Conservation (phyloP, 2,329 filamentous ascomycete genomes). For the Aspergillus eucalypticola region DNA sequence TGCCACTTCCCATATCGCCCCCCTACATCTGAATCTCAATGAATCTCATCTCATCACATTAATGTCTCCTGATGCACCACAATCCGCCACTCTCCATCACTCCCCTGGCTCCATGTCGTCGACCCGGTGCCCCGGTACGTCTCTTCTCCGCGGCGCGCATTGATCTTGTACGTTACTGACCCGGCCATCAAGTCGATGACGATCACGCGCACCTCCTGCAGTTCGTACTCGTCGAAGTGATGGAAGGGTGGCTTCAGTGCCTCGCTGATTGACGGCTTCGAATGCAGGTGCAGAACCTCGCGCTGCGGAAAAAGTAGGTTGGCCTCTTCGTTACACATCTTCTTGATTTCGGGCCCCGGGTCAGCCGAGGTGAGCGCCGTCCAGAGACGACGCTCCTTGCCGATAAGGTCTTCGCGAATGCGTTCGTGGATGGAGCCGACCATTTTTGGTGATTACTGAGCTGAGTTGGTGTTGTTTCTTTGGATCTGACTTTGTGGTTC, state of each 20-base stretch:
- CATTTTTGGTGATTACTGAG: conserved; percentile 23
- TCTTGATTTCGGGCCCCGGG: conserved; percentile 36
- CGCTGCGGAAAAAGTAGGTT: conserved; percentile 38
- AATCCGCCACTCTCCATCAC: conserved; percentile 41
- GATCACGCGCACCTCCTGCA: conserved; percentile 25
- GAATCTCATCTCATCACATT: conserved; percentile 4
- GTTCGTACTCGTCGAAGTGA: conserved; percentile 32
- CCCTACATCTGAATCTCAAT: not conserved
- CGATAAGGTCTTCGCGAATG: conserved; percentile 37
- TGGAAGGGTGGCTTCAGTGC: conserved; percentile 36
- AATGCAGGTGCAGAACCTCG: conserved; percentile 34
- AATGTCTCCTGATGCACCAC: conserved; percentile 39
- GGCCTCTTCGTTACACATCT: conserved; percentile 33
- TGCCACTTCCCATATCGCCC: not conserved
- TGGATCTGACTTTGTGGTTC: not conserved
- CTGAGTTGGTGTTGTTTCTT: not conserved
- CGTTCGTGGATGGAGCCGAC: conserved; percentile 38
- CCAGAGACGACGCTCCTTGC: conserved; percentile 40
- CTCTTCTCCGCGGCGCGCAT: conserved; percentile 28
- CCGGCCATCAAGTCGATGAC: conserved; percentile 42
- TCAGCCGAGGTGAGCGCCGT: conserved; percentile 40
- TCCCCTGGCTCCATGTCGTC: conserved; percentile 40
- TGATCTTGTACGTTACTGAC: conserved; percentile 35
- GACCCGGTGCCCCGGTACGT: conserved; percentile 32
- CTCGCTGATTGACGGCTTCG: conserved; percentile 25